A percentile compares a stretch with the other conserved stretches of the same genome.
phyloP scores from a whole-genome alignment of 1,139 yeast species.

The Casaregolazyma suthepensis region DNA sequence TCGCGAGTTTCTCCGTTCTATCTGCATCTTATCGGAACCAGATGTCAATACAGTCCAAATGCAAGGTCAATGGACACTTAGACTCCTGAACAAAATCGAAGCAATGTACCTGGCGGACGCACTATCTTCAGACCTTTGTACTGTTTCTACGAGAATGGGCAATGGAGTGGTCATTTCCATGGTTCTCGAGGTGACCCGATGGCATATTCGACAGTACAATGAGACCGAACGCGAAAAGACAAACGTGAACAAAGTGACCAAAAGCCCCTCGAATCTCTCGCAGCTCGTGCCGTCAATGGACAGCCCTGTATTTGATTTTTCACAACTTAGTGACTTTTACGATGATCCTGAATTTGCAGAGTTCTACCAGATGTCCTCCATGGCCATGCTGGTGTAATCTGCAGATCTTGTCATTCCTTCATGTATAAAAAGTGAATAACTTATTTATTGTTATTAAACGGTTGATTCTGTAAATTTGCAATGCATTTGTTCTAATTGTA shows the following conservation, averaged over 20 bases:
- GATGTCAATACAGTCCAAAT: neutral
- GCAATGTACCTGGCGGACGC: constrained; percentile 11
- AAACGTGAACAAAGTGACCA: neutral
- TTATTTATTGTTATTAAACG: neutral
- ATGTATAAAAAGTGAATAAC: neutral
- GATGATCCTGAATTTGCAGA: constrained; percentile 8
- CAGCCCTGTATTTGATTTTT: neutral
- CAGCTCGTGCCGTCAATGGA: neutral
- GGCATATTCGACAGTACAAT: neutral
- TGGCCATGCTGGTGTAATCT: neutral
- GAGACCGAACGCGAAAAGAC: neutral
- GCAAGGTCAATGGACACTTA: constrained; percentile 2
- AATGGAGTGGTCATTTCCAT: constrained; percentile 13
- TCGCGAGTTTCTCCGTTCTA: constrained; percentile 5
- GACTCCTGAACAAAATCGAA: neutral
- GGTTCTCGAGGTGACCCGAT: constrained; percentile 7
- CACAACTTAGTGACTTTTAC: constrained; percentile 4
- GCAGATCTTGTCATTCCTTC: neutral
- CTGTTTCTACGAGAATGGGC: constrained; percentile 12
- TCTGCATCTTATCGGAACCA: neutral
- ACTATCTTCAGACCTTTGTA: constrained; percentile 12
- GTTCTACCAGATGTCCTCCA: neutral
- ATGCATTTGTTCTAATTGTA: too few relatives aligned
- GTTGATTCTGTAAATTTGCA: neutral
- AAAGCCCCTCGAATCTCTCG: neutral